phyloP scores from a whole-genome alignment of 2,329 filamentous ascomycete species.

The Bipolaris zeicola region DNA sequence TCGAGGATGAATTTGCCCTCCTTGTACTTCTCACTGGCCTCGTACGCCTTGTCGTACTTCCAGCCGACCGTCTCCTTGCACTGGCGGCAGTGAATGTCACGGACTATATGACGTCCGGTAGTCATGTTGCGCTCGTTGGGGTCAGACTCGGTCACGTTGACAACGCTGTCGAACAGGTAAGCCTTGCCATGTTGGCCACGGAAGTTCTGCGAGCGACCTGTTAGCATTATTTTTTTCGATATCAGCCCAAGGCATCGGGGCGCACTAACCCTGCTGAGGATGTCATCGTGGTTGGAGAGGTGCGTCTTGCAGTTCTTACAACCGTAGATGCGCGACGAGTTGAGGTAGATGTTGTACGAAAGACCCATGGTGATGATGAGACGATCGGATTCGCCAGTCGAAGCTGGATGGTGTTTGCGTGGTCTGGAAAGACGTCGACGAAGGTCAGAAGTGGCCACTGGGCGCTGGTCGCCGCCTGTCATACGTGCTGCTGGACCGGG shows the following conservation, averaged over 20 bases:
- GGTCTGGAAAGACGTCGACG: slow-evolving; percentile 10
- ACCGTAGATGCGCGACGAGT: slow-evolving; percentile 84
- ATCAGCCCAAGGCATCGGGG: background rate
- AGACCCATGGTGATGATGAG: slow-evolving; percentile 71
- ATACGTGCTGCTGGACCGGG: slow-evolving; percentile 14
- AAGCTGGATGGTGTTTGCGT: slow-evolving; percentile 8
- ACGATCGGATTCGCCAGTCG: slow-evolving; percentile 7
- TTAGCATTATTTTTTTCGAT: slow-evolving; percentile 8
- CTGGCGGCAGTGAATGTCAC: slow-evolving; percentile 88
- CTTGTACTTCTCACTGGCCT: slow-evolving; percentile 94
- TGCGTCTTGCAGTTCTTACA: slow-evolving; percentile 95
- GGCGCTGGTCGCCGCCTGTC: slow-evolving; percentile 16
- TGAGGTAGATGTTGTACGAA: slow-evolving; percentile 89
- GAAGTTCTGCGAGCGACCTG: slow-evolving; percentile 77
- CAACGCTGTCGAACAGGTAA: slow-evolving; percentile 91
- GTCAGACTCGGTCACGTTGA: slow-evolving; percentile 84
- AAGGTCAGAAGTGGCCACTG: slow-evolving; percentile 15
- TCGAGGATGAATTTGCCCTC: slow-evolving; percentile 98
- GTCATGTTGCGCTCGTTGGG: slow-evolving; percentile 98
- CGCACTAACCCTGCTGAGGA: slow-evolving; percentile 80
- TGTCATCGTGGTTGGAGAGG: slow-evolving; percentile 92
- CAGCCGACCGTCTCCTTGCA: slow-evolving; percentile 94
- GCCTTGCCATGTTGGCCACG: slow-evolving; percentile 98
- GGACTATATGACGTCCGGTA: slow-evolving; percentile 89
- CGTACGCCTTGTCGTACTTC: slow-evolving; percentile 99